Percentiles rank a stretch among this genome's conserved stretches.
Conservation (phyloP, 139 green algal genomes). For the Tetradesmus lagerheimii region DNA sequence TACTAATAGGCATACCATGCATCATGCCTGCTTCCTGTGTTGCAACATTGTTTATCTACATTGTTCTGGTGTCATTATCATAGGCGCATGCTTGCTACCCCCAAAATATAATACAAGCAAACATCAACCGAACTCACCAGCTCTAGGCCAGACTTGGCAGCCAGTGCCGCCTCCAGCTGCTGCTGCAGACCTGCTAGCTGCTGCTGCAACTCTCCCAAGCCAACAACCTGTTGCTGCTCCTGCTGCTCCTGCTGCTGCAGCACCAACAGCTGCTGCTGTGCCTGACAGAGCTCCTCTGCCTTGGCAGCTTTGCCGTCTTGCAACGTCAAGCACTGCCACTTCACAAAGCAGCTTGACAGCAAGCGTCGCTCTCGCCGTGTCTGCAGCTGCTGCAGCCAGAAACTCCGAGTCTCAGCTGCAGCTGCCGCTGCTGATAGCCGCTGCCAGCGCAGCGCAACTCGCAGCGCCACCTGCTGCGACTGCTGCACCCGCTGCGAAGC, state of each 20-base stretch:
- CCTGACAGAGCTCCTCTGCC: background rate
- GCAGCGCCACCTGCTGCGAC: background rate
- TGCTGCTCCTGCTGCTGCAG: conserved; percentile 2
- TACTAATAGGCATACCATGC: too few species aligned
- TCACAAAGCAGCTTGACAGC: background rate
- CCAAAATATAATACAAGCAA: too few species aligned
- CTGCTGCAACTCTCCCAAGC: conserved; percentile 1
- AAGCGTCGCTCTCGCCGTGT: background rate
- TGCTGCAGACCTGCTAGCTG: background rate
- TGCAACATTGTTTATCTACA: too few species aligned
- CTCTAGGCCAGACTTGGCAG: background rate
- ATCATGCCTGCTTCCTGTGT: too few species aligned
- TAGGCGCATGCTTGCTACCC: too few species aligned
- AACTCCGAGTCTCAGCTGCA: background rate
- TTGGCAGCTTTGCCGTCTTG: background rate
- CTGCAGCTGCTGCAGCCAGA: background rate
- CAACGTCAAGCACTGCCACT: background rate
- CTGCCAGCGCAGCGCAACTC: background rate
- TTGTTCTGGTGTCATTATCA: too few species aligned
- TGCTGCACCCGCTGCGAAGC: background rate
- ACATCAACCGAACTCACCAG: background rate
- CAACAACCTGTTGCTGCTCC: background rate
- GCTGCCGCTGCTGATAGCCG: background rate
- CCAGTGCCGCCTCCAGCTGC: background rate
- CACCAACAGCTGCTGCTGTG: background rate